Evolutionary conservation across 345 rosid species (phyloP), one percentile per base, ranked within the genome.

Genomic region (Reutealis trisperma): DNA sequence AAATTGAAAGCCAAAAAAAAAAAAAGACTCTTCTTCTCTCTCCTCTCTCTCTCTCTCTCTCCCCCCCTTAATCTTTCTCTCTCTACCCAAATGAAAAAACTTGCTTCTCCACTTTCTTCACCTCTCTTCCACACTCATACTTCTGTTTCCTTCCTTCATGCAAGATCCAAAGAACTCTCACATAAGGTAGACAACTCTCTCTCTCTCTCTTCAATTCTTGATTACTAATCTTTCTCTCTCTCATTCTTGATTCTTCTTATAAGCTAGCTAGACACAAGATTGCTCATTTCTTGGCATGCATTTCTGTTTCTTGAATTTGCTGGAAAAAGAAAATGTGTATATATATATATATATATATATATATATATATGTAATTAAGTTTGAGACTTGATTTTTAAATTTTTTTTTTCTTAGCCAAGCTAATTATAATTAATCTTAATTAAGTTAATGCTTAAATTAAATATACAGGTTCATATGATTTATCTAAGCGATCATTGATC

Each of bases 131-230:
- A 60, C 25, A 22, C 82, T 41, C 77, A 60, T 80, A 71, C 76
- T 77, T 81, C 81, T 71, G 42, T 67, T 78, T 66, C 54, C 79
- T 79, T 79, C 81, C 85, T 88, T 89, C 92, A 92, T 94, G 97
- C 97, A 91, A 90, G 96, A 92, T 86, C 87, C 90, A 85, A 91
- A 92, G 82, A 83, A 78, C 84, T 83, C 92, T 67, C 75, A 78
- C 75, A 66, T 91, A 85, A 92, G 96, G 98, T 91, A 90, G 30
- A 14, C 37, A 4, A 1, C 62, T 8, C 42, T 42, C 77, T 37
- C 64, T 25, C 54, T 27, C 25, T 42, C 32, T 45, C 70, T 55
- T 22, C 8, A 8, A 0, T 67, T 42, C 71, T 67, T 67, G 52
- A 47, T 47, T 37, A 37, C 6, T 37, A 37, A 37, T 37, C 67